A percentile compares a stretch with the other conserved stretches of the same genome.
phyloP scores from a whole-genome alignment of 805 yeast species.

The Saccharomyces mikatae region DNA sequence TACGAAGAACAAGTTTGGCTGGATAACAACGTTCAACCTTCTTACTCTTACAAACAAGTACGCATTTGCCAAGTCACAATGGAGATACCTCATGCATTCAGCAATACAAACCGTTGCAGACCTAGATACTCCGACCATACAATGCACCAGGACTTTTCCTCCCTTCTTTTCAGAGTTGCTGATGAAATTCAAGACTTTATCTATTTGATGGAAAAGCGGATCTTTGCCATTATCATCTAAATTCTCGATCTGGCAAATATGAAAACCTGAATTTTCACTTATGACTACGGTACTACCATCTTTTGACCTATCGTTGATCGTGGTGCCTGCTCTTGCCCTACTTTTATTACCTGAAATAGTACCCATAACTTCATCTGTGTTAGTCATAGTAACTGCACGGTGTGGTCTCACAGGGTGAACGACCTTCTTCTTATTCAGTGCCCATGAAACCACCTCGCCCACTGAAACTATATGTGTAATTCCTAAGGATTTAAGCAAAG shows the following conservation, averaged over 20 bases:
- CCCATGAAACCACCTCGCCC: slow-evolving; percentile 74
- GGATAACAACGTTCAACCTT: slow-evolving; percentile 84
- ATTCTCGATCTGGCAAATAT: slow-evolving; percentile 51
- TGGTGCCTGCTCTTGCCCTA: background rate
- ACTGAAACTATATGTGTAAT: slow-evolving; percentile 74
- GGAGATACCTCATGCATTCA: slow-evolving; percentile 75
- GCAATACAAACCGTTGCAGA: slow-evolving; percentile 95
- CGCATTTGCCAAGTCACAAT: slow-evolving; percentile 64
- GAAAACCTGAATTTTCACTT: slow-evolving; percentile 14
- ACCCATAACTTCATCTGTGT: background rate
- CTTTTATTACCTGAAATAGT: background rate
- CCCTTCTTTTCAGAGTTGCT: slow-evolving; percentile 41
- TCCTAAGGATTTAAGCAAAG: slow-evolving; percentile 54
- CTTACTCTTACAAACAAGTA: slow-evolving; percentile 84
- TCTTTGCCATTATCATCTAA: slow-evolving; percentile 91
- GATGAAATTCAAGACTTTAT: slow-evolving; percentile 57
- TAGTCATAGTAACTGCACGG: background rate
- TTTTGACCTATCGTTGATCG: background rate
- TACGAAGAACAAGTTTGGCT: slow-evolving; percentile 87
- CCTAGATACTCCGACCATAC: slow-evolving; percentile 92
- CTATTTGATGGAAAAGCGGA: slow-evolving; percentile 53
- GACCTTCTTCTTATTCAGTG: background rate
- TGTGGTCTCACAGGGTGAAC: background rate
- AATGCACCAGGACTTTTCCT: slow-evolving; percentile 69
- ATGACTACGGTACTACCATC: slow-evolving; percentile 1